Conservation (phyloP, 179 eudicot genomes). For the Spinacia oleracea region DNA sequence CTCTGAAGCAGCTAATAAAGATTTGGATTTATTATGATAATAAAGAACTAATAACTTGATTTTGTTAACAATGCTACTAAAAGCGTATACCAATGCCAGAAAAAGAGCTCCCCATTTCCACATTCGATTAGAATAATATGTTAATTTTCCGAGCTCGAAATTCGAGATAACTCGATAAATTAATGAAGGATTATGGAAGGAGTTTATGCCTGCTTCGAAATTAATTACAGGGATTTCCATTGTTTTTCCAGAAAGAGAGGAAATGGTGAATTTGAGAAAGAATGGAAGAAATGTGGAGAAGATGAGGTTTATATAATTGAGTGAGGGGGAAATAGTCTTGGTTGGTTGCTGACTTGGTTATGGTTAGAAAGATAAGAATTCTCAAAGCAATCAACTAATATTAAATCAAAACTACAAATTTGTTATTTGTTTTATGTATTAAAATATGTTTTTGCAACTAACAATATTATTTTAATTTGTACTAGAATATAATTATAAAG, state of each 20-base stretch:
- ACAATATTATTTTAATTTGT: too few relatives aligned
- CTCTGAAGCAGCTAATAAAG: constrained; percentile 33
- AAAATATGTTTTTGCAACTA: neutral
- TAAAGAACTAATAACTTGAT: constrained; percentile 39
- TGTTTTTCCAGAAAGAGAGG: neutral
- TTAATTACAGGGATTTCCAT: constrained; percentile 69
- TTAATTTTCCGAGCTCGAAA: constrained; percentile 30
- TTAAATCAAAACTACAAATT: neutral
- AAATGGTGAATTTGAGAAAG: too few relatives aligned
- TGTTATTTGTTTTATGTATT: neutral
- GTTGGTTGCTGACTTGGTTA: constrained; percentile 15
- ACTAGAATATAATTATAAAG: neutral
- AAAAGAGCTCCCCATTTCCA: constrained; percentile 72
- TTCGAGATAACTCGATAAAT: constrained; percentile 44
- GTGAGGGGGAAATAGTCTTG: constrained; percentile 22
- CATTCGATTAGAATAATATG: constrained; percentile 34
- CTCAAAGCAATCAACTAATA: neutral
- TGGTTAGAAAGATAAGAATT: constrained; percentile 29
- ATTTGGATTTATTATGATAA: constrained; percentile 34
- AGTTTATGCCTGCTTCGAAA: constrained; percentile 49
- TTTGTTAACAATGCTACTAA: constrained; percentile 45
- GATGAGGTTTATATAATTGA: constrained; percentile 31
- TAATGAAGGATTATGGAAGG: constrained; percentile 48
- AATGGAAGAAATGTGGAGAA: neutral
- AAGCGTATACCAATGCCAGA: constrained; percentile 56